Evolutionary conservation across 345 rosid species (phyloP).

Genomic region (Capsella bursapastoris): DNA sequence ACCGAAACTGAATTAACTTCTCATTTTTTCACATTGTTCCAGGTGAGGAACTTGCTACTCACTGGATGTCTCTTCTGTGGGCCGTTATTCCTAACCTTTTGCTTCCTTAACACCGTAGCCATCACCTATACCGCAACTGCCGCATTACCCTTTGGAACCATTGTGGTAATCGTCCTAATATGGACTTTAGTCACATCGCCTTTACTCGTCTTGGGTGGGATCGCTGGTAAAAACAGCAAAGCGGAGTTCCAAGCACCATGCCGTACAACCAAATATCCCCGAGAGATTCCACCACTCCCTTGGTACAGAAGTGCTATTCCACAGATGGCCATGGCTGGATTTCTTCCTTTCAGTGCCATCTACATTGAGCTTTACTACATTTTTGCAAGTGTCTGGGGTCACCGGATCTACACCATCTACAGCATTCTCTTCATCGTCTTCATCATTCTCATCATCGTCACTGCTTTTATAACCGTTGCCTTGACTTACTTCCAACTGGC

Average conservation of each 20-base stretch:
- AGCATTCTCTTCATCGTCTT: slow-evolving; percentile 84
- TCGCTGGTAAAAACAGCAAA: slow-evolving; percentile 86
- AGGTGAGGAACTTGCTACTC: slow-evolving; percentile 77
- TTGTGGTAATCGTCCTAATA: slow-evolving; percentile 75
- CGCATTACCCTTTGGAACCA: slow-evolving; percentile 79
- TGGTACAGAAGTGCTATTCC: slow-evolving; percentile 83
- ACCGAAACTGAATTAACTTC: not conserved
- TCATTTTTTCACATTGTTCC: slow-evolving; percentile 21
- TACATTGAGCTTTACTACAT: slow-evolving; percentile 90
- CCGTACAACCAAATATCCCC: slow-evolving; percentile 81
- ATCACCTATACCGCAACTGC: slow-evolving; percentile 80
- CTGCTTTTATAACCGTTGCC: slow-evolving; percentile 90
- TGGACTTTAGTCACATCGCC: slow-evolving; percentile 84
- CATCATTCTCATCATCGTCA: slow-evolving; percentile 80
- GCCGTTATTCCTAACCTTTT: slow-evolving; percentile 82
- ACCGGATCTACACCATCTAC: slow-evolving; percentile 84
- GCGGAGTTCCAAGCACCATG: slow-evolving; percentile 89
- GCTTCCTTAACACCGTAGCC: slow-evolving; percentile 89
- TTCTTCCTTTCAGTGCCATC: slow-evolving; percentile 81
- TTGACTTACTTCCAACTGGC: slow-evolving; percentile 95
- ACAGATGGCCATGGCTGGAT: slow-evolving; percentile 95
- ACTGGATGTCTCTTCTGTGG: slow-evolving; percentile 89
- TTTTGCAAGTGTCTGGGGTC: slow-evolving; percentile 91
- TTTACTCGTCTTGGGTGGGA: slow-evolving; percentile 81
- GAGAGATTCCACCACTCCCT: slow-evolving; percentile 76